Evolutionary conservation across 1,284 basidiomycete genomes (phyloP).

Genomic region (Trametes pubescens): DNA sequence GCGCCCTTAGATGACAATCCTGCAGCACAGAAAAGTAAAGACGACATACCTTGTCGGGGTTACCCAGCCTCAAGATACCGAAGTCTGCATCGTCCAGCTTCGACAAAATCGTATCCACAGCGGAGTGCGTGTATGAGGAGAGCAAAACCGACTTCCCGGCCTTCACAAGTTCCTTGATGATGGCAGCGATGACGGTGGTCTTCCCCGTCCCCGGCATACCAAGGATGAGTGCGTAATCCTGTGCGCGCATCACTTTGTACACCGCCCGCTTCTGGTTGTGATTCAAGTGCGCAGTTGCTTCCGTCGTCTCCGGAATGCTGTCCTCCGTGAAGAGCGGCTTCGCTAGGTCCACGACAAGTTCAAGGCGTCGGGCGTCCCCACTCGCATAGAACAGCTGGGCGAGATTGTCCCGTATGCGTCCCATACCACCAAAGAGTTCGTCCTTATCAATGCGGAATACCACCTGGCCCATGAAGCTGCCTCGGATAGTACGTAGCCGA

Average conservation of each 20-base stretch:
- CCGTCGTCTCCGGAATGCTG: conserved; percentile 2
- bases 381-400: conserved; percentile 89
- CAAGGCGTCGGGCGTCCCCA: conserved; percentile 67
- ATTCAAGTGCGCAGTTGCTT: conserved; percentile 61
- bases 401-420: conserved; percentile 89
- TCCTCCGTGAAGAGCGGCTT: conserved; percentile 67
- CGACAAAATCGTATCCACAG: conserved; percentile 93
- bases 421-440: conserved; percentile 89
- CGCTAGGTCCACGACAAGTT: conserved; percentile 85
- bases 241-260: conserved; percentile 76
- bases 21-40: neutral
- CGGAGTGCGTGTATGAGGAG: conserved; percentile 96
- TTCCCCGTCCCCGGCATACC: conserved; percentile 99
- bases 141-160: conserved; percentile 90
- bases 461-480: conserved; percentile 38
- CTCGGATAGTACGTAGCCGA: conserved; percentile 44
- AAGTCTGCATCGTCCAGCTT: conserved; percentile 78
- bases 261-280: conserved; percentile 80
- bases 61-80: conserved; percentile 86
- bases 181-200: conserved; percentile 92
- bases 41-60: conserved; percentile 83
- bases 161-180: conserved; percentile 83
- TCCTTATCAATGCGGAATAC: conserved; percentile 94
- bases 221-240: conserved; percentile 92
- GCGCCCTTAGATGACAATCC: neutral